A percentile compares a stretch with the other conserved stretches of the same genome.
phyloP scores from a whole-genome alignment of 2,329 filamentous ascomycete species.

The Clarireedia monteithiana region DNA sequence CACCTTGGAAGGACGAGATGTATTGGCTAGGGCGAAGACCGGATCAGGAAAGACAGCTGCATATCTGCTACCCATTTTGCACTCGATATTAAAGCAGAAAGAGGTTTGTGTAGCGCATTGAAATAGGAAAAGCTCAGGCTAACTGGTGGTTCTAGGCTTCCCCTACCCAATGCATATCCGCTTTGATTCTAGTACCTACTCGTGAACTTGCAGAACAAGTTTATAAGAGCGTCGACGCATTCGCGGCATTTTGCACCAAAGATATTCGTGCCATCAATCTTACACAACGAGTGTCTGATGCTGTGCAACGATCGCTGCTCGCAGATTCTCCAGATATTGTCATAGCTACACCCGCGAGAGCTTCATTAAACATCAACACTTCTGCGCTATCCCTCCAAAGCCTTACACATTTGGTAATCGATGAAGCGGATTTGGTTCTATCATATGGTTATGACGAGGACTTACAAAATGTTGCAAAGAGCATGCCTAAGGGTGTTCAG shows the following conservation, averaged over 20 bases:
- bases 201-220: conserved; percentile 92
- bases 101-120: conserved; percentile 42
- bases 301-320: conserved; percentile 79
- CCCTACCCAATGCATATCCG: conserved; percentile 50
- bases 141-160: conserved; percentile 35
- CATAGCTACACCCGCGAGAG: conserved; percentile 82
- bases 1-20: conserved; percentile 78
- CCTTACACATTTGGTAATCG: conserved; percentile 70
- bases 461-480: conserved; percentile 67
- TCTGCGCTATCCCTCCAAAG: conserved; percentile 62
- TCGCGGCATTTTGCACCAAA: conserved; percentile 78
- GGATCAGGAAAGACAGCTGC: conserved; percentile 97
- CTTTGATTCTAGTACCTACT: conserved; percentile 89
- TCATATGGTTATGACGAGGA: conserved; percentile 94
- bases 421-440: conserved; percentile 89
- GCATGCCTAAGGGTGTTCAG: conserved; percentile 78
- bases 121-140: conserved; percentile 58
- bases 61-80: conserved; percentile 83
- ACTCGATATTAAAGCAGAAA: conserved; percentile 75
- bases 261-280: conserved; percentile 78
- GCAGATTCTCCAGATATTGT: conserved; percentile 83
- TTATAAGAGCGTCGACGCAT: conserved; percentile 65
- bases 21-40: conserved; percentile 87
- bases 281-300: conserved; percentile 82
- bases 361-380: conserved; percentile 67